Base-by-base conservation (phyloP, 2,329 filamentous ascomycete species). In the Stagonosporopsis vannaccii region DNA sequence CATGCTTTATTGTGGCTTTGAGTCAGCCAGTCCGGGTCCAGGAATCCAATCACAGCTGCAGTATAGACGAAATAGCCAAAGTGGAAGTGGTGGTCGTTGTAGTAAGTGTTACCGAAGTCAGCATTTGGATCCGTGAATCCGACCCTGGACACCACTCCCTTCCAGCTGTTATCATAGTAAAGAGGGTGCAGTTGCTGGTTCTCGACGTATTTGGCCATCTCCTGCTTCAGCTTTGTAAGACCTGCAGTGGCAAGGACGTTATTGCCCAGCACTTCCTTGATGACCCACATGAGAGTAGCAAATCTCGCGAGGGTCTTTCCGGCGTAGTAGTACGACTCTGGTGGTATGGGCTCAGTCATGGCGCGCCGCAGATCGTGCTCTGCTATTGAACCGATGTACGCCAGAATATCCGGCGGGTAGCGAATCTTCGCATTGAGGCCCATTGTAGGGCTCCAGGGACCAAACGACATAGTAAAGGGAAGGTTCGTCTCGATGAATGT, bases 321-420 rank as follows among this genome's bases (percentile, higher is more conserved):
- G 65, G 90, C 90, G 75, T 89, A 97, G 76, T 98, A 98, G 87
- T 97, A 93, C 33, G 92, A 96, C 71, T 94, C 85, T 32, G 91
- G 80, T 61, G 95, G 85, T 5, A 87, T 86, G 69, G 95, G 88
- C 0, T 80, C 79, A n/a, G 80, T 75, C 75, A 97, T 91, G 71
- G 92, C 84, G 75, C 95, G 88, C 0, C 85, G 83, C 0, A 96
- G 79, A 73, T 99, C 95, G 19, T 81, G 83, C n/a, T 82, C 80
- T 1, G 91, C 90, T 8, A 87, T 80, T 1, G 82, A 79, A 32
- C 79, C 78, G 52, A 96, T 89, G 2, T 80, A 78, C 2, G 81
- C 72, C 63, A 87, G 85, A 1, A 86, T 84, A n/a, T 80, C 77
- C 1, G 73, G 80, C 75, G 45, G 85, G 66, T 22, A 72, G 6